Percentiles rank a stretch among this genome's conserved stretches.
Conservation (phyloP, 2,329 filamentous ascomycete species). For the Penicillium thymicola region DNA sequence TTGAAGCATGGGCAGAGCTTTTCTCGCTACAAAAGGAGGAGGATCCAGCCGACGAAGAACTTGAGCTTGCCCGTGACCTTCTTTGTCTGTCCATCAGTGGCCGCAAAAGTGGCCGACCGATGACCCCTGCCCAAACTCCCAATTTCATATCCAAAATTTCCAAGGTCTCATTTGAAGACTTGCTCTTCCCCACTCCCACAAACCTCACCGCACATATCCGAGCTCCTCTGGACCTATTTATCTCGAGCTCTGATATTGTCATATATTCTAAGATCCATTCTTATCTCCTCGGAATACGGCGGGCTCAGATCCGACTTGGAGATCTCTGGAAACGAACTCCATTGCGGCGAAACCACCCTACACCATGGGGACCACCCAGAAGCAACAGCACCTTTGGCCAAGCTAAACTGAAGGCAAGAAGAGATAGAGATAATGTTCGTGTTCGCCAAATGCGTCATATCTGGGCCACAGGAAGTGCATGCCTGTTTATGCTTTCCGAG, state of each 20-base stretch:
- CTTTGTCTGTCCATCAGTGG: conserved; percentile 59
- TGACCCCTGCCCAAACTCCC: conserved; percentile 20
- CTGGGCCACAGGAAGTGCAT: conserved; percentile 86
- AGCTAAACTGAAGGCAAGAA: conserved; percentile 58
- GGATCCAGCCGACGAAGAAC: conserved; percentile 67
- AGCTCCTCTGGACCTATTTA: conserved; percentile 83
- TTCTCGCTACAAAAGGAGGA: conserved; percentile 76
- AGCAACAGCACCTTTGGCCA: conserved; percentile 61
- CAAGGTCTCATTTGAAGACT: conserved; percentile 63
- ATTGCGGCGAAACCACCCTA: conserved; percentile 72
- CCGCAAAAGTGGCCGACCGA: conserved; percentile 32
- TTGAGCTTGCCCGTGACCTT: conserved; percentile 78
- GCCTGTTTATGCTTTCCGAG: conserved; percentile 85
- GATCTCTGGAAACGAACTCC: conserved; percentile 82
- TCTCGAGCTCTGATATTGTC: conserved; percentile 70
- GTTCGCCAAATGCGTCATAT: conserved; percentile 69
- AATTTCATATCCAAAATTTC: conserved; percentile 39
- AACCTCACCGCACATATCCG: conserved; percentile 68
- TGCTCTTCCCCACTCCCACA: conserved; percentile 76
- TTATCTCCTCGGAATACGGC: conserved; percentile 79
- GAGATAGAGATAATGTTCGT: conserved; percentile 62
- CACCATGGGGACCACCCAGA: conserved; percentile 63
- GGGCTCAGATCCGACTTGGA: conserved; percentile 79
- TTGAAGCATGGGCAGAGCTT: conserved; percentile 74
- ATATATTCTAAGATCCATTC: conserved; percentile 82